Conservation (phyloP, 495 filamentous ascomycete species). For the Parathielavia appendiculata region DNA sequence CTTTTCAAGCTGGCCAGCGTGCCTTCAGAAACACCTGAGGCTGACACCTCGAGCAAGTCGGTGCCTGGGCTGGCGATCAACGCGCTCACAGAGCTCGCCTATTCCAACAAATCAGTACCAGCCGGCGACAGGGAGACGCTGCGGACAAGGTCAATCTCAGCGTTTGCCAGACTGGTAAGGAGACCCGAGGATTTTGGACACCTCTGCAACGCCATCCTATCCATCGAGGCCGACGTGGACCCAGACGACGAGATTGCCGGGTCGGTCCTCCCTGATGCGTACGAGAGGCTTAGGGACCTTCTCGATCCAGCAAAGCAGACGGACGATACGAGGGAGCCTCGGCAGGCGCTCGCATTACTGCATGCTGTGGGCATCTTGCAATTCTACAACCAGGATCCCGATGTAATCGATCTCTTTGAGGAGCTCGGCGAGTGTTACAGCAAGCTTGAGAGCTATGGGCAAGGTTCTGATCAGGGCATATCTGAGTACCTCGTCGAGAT, state of each 20-base stretch:
- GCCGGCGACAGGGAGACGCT: constrained; percentile 62
- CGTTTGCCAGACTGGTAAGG: constrained; percentile 64
- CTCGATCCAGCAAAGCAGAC: constrained; percentile 53
- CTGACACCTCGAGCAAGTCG: constrained; percentile 25
- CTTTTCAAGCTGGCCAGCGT: constrained; percentile 41
- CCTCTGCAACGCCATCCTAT: constrained; percentile 45
- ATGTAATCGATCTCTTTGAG: constrained; percentile 53
- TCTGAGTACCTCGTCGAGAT: constrained; percentile 80
- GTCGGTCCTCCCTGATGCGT: constrained; percentile 55
- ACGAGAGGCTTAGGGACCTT: constrained; percentile 62
- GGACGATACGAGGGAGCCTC: constrained; percentile 32
- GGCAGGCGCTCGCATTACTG: constrained; percentile 67
- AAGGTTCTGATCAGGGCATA: constrained; percentile 46
- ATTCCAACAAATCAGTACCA: constrained; percentile 49
- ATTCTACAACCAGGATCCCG: constrained; percentile 81
- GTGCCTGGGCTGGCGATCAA: constrained; percentile 39
- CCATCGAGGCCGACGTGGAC: constrained; percentile 50
- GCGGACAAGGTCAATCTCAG: constrained; percentile 56
- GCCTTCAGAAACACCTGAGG: constrained; percentile 16
- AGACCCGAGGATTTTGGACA: constrained; percentile 51
- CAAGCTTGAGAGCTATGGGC: constrained; percentile 39
- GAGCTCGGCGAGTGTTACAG: constrained; percentile 50
- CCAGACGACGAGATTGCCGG: constrained; percentile 53
- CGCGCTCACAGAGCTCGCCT: constrained; percentile 45
- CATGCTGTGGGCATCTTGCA: constrained; percentile 84